Base-by-base conservation (phyloP, 2,329 filamentous ascomycete species). In the Zymoseptoria brevis region DNA sequence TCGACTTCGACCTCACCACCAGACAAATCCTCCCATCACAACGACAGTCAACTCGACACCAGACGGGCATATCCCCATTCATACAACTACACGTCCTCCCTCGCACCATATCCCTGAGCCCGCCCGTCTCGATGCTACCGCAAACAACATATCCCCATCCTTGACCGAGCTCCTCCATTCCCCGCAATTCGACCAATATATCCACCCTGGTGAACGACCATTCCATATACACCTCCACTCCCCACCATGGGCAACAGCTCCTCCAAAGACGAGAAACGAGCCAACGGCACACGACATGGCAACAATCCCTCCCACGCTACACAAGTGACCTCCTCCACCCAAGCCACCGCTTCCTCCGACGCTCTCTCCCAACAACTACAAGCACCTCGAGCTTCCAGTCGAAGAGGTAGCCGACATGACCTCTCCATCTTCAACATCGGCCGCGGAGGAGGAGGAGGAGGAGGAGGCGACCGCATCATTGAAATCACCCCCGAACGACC, bases 401-500 rank as follows among this genome's bases (percentile, higher is more conserved):
- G 64, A 26, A 77, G 83, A 64, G 76, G 78, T 29, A 84, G 81
- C 73, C 75, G 83, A 57, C 80, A 79, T 50, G 83, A 87, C 65
- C 75, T 86, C 35, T 67, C 82, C 1, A 80, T 86, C 62, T 77
- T 86, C 30, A 81, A 81, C 57, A 75, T 87, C 8, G 78, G 79
- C 49, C 73, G 76, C 57, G 35, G 60, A 19, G 77, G 78, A 41
- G 73, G 60, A 21, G n/a, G n/a, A n/a, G n/a, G 76, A 68, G 48
- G 60, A 21, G 77, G 78, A 41, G 73, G 76, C 68, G 74, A 64
- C 78, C 83, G 60, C 74, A 79, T 67, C 19, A 80, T 83, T 64
- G 71, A 74, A n/a, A 71, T 76, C 11, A 72, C 76, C 6, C 60
- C 69, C 13, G 83, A 86, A 67, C 76, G 80, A 50, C 87, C 90